Base-by-base conservation (phyloP, 1,284 basidiomycete species). In the Malassezia slooffiae region DNA sequence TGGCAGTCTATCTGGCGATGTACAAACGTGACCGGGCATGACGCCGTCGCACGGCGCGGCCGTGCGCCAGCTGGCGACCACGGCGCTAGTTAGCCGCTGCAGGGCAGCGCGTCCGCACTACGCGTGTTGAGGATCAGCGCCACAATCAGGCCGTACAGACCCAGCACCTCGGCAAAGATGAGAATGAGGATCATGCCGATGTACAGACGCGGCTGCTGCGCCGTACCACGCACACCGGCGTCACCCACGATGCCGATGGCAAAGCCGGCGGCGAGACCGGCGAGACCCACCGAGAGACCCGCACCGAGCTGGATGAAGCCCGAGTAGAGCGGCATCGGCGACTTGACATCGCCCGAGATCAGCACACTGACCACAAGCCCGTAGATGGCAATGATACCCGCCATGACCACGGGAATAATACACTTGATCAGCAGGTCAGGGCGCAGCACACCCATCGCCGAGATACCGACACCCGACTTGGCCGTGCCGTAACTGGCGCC, bases 361-460 rank as follows among this genome's bases (percentile, higher is more conserved):
- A 73, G 62, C 22, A 73, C 72, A 35, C 70, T 71, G 33, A 73
- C 79, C 7, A 80, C 79, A 31, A 80, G 66, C 24, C 79, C 79
- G 58, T 80, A 80, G 51, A 77, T 62, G 40, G 80, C 80, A 58
- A 81, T 90, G 75, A 97, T 96, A 88, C 90, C 90, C 76, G 90
- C 88, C 90, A 97, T 96, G 73, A 97, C 83, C 71, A 96, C 90
- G 20, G 89, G 89, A 66, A 95, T 87, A 52, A 91, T 77, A 27
- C 84, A 88, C 84, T 88, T 97, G 91, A 97, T 97, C 70, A 99
- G 85, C 54, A 96, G 77, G 62, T 99, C 90, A 47, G 91, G 91
- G 67, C 89, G 81, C 72, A 96, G 89, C 47, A 83, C 82, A 57
- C 90, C 91, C 55, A 97, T 74, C 38, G 91, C 93, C 49, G 91